Percentiles rank a stretch among this genome's conserved stretches.
Evolutionary conservation across 192 early-diverging fungal species (phyloP).

Genomic region (Linnemannia exigua): DNA sequence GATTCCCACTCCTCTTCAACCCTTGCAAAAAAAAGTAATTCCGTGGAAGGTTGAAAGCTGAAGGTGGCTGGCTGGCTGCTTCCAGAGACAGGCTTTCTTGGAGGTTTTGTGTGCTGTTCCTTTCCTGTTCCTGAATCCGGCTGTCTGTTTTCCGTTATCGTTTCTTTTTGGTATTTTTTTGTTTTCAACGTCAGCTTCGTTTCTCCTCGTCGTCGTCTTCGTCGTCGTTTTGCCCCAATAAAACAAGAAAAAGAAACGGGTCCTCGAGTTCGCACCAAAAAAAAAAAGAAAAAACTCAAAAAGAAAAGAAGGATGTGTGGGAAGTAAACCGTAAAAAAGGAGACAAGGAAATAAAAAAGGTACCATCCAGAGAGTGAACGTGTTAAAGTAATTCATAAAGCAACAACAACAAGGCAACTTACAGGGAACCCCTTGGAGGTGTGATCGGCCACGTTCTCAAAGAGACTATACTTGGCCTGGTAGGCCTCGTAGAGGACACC

Average conservation of each 20-base stretch:
- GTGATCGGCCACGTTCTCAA: constrained; percentile 67
- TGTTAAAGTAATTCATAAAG: not conserved
- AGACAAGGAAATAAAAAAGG: not conserved
- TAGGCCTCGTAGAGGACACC: constrained; percentile 64
- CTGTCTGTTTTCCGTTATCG: not conserved
- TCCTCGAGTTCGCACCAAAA: not conserved
- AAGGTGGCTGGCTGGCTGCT: not conserved
- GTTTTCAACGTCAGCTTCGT: not conserved
- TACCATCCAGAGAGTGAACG: not conserved
- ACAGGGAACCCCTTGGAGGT: constrained; percentile 61
- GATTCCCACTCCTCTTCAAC: not conserved
- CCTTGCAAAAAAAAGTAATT: not conserved
- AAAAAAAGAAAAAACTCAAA: not conserved
- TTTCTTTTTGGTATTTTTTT: not conserved
- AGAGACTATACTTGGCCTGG: constrained; percentile 60
- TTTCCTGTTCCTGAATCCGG: constrained; percentile 1
- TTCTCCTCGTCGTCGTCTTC: not conserved
- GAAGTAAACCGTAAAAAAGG: constrained; percentile 8
- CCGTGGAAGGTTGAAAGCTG: not conserved
- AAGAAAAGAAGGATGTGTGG: constrained; percentile 7
- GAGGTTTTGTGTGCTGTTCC: too few species aligned
- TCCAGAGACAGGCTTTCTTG: not conserved
- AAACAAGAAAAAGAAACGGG: not conserved
- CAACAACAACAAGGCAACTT: constrained; percentile 25
- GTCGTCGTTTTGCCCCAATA: not conserved